A percentile compares a stretch with the other conserved stretches of the same genome.
Conservation (phyloP, 2,329 filamentous ascomycete species). For the Fusarium buxicola region DNA sequence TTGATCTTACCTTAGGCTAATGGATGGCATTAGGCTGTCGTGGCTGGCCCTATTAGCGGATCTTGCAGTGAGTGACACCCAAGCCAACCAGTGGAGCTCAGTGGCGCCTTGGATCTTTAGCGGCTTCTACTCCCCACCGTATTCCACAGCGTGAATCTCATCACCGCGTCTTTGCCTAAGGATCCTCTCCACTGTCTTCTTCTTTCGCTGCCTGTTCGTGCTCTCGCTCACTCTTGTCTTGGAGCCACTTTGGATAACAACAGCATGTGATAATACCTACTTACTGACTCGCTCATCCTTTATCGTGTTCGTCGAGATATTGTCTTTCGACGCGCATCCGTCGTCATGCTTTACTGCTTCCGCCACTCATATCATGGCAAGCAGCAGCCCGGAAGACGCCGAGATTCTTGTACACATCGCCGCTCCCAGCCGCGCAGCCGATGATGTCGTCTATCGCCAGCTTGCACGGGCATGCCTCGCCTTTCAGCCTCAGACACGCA, state of each 20-base stretch:
- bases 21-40: constrained; percentile 26
- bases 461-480: constrained; percentile 64
- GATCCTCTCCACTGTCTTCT: background rate
- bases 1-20: constrained; percentile 28
- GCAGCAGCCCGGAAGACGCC: constrained; percentile 48
- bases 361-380: constrained; percentile 42
- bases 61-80: constrained; percentile 7
- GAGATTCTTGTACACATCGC: constrained; percentile 69
- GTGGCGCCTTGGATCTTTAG: constrained; percentile 22
- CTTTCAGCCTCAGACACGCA: constrained; percentile 53
- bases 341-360: constrained; percentile 41
- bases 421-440: constrained; percentile 60
- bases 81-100: constrained; percentile 15
- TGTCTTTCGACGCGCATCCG: constrained; percentile 11
- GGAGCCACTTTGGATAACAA: constrained; percentile 16
- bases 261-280: constrained; percentile 20
- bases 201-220: constrained; percentile 23
- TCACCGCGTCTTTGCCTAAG: background rate
- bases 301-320: constrained; percentile 6
- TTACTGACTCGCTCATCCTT: background rate
- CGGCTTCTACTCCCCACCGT: constrained; percentile 20
- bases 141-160: constrained; percentile 18
- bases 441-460: constrained; percentile 63
- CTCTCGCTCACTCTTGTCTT: constrained; percentile 15
- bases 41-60: constrained; percentile 12